These are phyloP conservation scores for Flammula alnicola DNA, from an alignment of 1,284 basidiomycete genomes.

Conservation along the genomic window DNA sequence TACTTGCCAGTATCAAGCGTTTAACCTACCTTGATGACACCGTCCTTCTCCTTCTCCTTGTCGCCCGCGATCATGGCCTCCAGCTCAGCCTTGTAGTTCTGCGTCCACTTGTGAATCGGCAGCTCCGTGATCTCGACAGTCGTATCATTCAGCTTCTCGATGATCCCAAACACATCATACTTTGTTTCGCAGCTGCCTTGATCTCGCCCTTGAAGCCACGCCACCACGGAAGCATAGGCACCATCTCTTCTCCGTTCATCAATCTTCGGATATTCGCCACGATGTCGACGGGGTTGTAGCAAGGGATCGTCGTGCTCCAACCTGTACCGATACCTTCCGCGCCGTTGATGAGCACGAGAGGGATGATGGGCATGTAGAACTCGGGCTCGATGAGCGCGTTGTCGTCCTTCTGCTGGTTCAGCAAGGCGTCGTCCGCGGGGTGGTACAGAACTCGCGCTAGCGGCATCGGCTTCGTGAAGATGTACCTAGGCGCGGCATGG, in stretches of 20 bases:
- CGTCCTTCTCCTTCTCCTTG: conserved; percentile 62
- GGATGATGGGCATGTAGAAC: conserved; percentile 92
- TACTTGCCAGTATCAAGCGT: neutral
- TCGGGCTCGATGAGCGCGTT: conserved; percentile 91
- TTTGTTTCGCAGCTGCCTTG: conserved; percentile 83
- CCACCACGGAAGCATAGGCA: conserved; percentile 96
- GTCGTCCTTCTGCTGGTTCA: conserved; percentile 89
- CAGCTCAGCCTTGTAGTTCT: conserved; percentile 89
- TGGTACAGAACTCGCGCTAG: conserved; percentile 87
- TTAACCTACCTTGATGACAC: conserved; percentile 62
- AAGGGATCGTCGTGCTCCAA: conserved; percentile 95
- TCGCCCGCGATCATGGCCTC: conserved; percentile 73
- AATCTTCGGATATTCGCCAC: conserved; percentile 87
- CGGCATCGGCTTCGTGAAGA: conserved; percentile 84
- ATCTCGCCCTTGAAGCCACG: conserved; percentile 93
- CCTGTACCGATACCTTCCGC: conserved; percentile 98
- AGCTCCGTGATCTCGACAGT: conserved; percentile 96
- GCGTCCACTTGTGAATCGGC: conserved; percentile 96
- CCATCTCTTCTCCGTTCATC: conserved; percentile 86
- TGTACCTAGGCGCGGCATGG: conserved; percentile 96
- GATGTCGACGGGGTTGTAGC: conserved; percentile 93
- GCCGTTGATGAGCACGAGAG: conserved; percentile 92
- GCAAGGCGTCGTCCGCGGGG: conserved; percentile 83
- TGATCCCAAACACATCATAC: conserved; percentile 84
- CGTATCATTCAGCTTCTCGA: conserved; percentile 81